Evolutionary conservation across 2,329 filamentous ascomycete species (phyloP).

Genomic region (Neofusicoccum umdonicola): DNA sequence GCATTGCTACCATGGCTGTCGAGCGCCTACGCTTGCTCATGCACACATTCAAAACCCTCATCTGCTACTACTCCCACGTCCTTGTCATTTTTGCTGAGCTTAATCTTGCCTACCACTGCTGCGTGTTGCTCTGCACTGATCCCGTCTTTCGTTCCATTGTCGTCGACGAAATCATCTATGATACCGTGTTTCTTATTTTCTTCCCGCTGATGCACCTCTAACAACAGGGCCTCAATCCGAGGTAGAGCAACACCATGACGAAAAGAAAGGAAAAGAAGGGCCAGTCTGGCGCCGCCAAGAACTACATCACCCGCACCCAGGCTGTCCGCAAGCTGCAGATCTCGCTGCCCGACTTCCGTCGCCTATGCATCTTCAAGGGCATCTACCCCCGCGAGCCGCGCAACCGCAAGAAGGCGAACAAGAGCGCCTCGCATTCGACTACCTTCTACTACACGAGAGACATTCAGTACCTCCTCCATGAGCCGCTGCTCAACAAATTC

Average conservation of each 20-base stretch:
- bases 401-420: constrained; percentile 94
- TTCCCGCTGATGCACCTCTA: background rate
- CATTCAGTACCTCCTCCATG: constrained; percentile 96
- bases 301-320: constrained; percentile 96
- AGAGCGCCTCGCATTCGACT: constrained; percentile 82
- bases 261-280: constrained; percentile 59
- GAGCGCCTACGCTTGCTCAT: background rate
- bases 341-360: constrained; percentile 93
- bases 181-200: background rate
- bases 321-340: constrained; percentile 97
- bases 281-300: constrained; percentile 81
- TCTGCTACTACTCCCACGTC: background rate
- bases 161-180: background rate
- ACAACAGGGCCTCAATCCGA: no score
- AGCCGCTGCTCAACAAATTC: constrained; percentile 91
- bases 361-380: constrained; percentile 98
- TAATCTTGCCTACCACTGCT: background rate
- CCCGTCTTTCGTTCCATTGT: background rate
- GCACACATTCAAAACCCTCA: background rate
- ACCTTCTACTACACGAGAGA: constrained; percentile 94
- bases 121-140: background rate
- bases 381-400: constrained; percentile 97
- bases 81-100: background rate
- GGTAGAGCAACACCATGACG: constrained; percentile 29
- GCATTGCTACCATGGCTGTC: background rate